These are phyloP conservation scores for Paecilomyces niveus DNA, from an alignment of 2,329 filamentous ascomycete species.

Conservation along the genomic window DNA sequence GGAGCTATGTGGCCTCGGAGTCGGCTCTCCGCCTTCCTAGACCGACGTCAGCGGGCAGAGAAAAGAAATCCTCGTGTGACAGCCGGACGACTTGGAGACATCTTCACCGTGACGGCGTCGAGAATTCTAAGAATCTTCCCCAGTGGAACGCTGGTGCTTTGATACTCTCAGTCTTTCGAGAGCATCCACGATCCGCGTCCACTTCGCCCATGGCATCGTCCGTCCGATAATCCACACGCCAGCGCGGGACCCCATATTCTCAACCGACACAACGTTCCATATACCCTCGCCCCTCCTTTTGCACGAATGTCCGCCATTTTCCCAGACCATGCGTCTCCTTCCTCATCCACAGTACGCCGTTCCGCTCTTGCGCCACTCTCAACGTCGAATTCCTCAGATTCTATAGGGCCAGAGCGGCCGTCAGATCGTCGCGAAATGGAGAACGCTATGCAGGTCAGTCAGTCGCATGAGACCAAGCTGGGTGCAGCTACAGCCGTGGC, in stretches of 20 bases:
- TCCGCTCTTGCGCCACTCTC: slow-evolving; percentile 1
- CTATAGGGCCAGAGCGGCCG: slow-evolving; percentile 7
- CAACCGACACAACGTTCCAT: slow-evolving; percentile 7
- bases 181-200: slow-evolving; percentile 2
- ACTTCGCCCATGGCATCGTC: slow-evolving; percentile 12
- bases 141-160: neutral
- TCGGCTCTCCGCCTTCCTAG: slow-evolving; percentile 8
- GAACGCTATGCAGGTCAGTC: slow-evolving; percentile 18
- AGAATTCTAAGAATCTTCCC: neutral
- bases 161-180: neutral
- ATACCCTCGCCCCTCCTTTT: slow-evolving; percentile 5
- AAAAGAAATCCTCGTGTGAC: neutral
- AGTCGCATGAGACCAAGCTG: slow-evolving; percentile 4
- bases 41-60: slow-evolving; percentile 14
- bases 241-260: slow-evolving; percentile 14
- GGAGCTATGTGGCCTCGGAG: neutral
- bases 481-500: neutral
- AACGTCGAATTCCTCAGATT: neutral
- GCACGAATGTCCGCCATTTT: slow-evolving; percentile 17
- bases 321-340: slow-evolving; percentile 22
- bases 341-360: slow-evolving; percentile 7
- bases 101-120: neutral
- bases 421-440: slow-evolving; percentile 21
- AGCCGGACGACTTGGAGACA: neutral
- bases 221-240: slow-evolving; percentile 21